A percentile compares a stretch with the other conserved stretches of the same genome.
These are phyloP conservation scores for Candida rishiriensis DNA, from an alignment of 805 yeast species.

Conservation along the genomic window DNA sequence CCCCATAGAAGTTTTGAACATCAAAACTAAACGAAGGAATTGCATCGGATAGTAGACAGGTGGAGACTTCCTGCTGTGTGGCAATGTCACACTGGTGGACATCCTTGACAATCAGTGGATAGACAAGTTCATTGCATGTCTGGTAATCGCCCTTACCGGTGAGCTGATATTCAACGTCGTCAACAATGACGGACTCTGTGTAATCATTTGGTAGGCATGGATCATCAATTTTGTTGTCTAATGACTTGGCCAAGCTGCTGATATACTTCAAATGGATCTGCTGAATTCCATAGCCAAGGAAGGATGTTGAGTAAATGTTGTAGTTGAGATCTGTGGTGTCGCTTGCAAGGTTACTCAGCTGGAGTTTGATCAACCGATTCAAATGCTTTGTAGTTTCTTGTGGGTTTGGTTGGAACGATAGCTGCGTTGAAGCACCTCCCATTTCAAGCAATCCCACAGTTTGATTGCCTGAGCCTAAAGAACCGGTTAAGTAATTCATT, in stretches of 20 bases:
- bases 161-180: conserved; percentile 23
- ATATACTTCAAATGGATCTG: conserved; percentile 50
- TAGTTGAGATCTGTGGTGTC: conserved; percentile 27
- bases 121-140: conserved; percentile 43
- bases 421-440: conserved; percentile 67
- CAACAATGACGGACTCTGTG: conserved; percentile 10
- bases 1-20: conserved; percentile 54
- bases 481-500: conserved; percentile 49
- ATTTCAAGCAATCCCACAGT: conserved; percentile 56
- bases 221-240: conserved; percentile 29
- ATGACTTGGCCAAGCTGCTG: conserved; percentile 24
- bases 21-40: conserved; percentile 57
- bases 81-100: conserved; percentile 17
- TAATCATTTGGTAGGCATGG: conserved; percentile 56
- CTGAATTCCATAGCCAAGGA: conserved; percentile 56
- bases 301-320: conserved; percentile 50
- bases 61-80: conserved; percentile 27
- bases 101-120: conserved; percentile 36
- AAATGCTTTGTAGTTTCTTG: conserved; percentile 41
- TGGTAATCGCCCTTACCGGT: conserved; percentile 50
- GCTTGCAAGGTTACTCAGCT: conserved; percentile 33
- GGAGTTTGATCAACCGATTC: conserved; percentile 42
- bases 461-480: conserved; percentile 30
- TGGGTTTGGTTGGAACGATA: conserved; percentile 55
- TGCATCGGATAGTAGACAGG: conserved; percentile 49